Evolutionary conservation across 805 yeast species (phyloP), one percentile per base, ranked within the genome.

Genomic region (Debaryomyces tyrocola): DNA sequence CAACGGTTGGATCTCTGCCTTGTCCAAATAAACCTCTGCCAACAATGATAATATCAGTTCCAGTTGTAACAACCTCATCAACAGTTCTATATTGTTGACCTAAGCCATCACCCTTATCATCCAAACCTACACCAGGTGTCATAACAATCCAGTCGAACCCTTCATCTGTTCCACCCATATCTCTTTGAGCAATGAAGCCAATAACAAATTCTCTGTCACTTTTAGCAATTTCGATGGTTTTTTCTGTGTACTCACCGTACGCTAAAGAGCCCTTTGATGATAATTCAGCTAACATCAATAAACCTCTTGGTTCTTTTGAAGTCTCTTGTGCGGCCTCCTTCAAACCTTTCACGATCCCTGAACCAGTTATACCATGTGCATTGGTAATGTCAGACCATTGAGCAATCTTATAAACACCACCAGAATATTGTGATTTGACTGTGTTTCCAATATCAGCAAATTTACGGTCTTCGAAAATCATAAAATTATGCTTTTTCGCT

Each of bases 51-150:
- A 94, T 80, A 65, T 94, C 99, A 2, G 96, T 79, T n/a, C 98
- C 98, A 1, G 86, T 81, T 11, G 79, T 62, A 10, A 92, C 75
- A 20, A 90, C 99, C 49, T 87, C 89, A 52, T 81, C 82, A 3
- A 92, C 98, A 4, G 97, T 83, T 66, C 99, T 80, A 68, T 94
- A 94, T 69, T 94, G 98, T 67, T 94, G 99, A 20, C 99, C 99
- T 50, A 94, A 77, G 1, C 85, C 82, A 64, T 94, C 99, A 12
- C 98, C 97, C 65, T 86, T 94, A 62, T 92, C 98, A 62, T 92
- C 99, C 43, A 94, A 77, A 2, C 98, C 98, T 34, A 94, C 99
- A 51, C 99, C 99, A 0, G 99, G 99, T 0, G 99, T 92, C 94
- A 94, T 85, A 48, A 91, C 82, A 35, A 94, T 69, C 97, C 97